Conservation (phyloP, 805 yeast genomes). For the Candida argentea region DNA sequence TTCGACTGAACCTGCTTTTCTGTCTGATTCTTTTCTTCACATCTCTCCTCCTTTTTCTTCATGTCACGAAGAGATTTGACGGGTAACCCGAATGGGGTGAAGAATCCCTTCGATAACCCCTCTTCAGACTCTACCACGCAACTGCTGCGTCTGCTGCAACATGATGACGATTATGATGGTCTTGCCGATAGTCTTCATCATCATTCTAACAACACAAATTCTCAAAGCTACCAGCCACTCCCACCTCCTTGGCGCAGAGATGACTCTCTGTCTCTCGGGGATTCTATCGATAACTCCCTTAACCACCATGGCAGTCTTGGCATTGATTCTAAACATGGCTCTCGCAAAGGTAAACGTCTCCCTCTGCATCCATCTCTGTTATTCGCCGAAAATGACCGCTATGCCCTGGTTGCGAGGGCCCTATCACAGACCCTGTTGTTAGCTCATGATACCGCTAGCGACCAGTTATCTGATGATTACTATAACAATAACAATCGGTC, state of each 20-base stretch:
- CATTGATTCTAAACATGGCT: too few species aligned
- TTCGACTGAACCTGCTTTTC: not conserved
- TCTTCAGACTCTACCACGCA: not conserved
- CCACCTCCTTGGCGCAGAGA: too few species aligned
- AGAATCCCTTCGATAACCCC: slow-evolving; percentile 8
- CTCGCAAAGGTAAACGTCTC: not conserved
- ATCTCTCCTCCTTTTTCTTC: not conserved
- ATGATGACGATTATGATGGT: too few species aligned
- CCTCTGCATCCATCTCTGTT: not conserved
- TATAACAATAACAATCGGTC: slow-evolving; percentile 28
- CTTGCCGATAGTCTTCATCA: too few species aligned
- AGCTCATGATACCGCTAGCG: too few species aligned
- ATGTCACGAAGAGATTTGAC: slow-evolving; percentile 25
- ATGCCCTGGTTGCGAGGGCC: slow-evolving; percentile 12
- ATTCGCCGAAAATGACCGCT: not conserved
- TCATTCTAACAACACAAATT: too few species aligned
- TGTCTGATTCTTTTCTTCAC: not conserved
- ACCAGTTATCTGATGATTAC: slow-evolving; percentile 29
- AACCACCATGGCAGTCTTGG: too few species aligned
- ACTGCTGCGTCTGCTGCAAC: slow-evolving; percentile 1
- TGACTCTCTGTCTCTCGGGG: too few species aligned
- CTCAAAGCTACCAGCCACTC: too few species aligned
- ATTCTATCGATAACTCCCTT: too few species aligned
- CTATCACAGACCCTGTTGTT: slow-evolving; percentile 24
- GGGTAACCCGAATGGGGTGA: slow-evolving; percentile 12